Conservation (phyloP, 768 basidiomycete genomes). For the Tulasnella sp. region DNA sequence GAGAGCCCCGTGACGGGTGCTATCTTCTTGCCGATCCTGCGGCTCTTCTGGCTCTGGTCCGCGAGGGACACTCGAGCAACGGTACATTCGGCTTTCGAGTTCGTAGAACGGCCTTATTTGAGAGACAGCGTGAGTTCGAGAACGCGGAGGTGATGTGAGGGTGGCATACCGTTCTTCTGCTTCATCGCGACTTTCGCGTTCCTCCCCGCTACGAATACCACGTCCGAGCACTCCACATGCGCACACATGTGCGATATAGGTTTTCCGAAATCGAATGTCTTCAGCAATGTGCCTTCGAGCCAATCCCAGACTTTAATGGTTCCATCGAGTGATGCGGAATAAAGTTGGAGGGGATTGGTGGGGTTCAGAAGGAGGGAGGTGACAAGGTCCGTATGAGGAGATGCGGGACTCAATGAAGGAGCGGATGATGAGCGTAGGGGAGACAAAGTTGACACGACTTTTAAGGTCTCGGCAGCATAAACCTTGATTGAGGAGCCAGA, state of each 20-base stretch:
- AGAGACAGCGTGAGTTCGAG: not conserved
- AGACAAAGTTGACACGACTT: slow-evolving; percentile 79
- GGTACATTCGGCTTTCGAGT: not conserved
- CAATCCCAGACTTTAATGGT: slow-evolving; percentile 90
- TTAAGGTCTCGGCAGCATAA: slow-evolving; percentile 70
- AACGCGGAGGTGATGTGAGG: not conserved
- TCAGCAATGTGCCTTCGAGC: slow-evolving; percentile 73
- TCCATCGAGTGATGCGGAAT: slow-evolving; percentile 83
- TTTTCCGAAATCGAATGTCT: slow-evolving; percentile 65
- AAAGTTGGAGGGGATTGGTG: slow-evolving; percentile 81
- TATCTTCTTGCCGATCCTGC: slow-evolving; percentile 17
- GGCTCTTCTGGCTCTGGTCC: slow-evolving; percentile 8
- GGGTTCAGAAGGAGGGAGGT: slow-evolving; percentile 77
- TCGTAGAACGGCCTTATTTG: not conserved
- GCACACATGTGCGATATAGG: slow-evolving; percentile 69
- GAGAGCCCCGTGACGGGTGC: slow-evolving; percentile 1
- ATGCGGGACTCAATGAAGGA: slow-evolving; percentile 37
- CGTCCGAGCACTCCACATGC: slow-evolving; percentile 63
- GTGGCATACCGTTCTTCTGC: not conserved
- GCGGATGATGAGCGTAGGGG: slow-evolving; percentile 41
- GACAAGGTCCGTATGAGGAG: slow-evolving; percentile 51
- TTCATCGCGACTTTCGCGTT: not conserved
- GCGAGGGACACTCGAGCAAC: not conserved
- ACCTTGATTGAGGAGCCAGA: slow-evolving; percentile 80
- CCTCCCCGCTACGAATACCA: slow-evolving; percentile 54